phyloP scores from a whole-genome alignment of 331 rosid genomes.

The Quercus phellos region DNA sequence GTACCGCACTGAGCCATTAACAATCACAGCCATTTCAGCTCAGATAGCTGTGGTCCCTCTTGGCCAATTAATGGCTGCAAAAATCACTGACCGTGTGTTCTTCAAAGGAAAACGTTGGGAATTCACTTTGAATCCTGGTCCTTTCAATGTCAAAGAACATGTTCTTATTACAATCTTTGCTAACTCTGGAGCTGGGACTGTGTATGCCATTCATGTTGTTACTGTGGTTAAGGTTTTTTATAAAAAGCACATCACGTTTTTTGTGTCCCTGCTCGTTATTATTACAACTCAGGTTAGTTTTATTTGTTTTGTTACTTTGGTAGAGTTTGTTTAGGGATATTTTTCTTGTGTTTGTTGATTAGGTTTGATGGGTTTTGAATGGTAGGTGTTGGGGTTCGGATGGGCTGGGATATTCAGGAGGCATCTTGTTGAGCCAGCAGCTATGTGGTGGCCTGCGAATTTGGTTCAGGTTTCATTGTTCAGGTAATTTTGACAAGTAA shows the following conservation, averaged over 20 bases:
- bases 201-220: slow-evolving; percentile 77
- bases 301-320: background rate
- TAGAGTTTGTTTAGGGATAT: background rate
- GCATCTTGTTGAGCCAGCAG: slow-evolving; percentile 88
- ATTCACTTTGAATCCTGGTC: slow-evolving; percentile 72
- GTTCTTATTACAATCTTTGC: slow-evolving; percentile 91
- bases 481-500: slow-evolving; percentile 34
- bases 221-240: slow-evolving; percentile 71
- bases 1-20: slow-evolving; percentile 72
- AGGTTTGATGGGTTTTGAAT: slow-evolving; percentile 20
- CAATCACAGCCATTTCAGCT: slow-evolving; percentile 76
- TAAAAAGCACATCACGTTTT: slow-evolving; percentile 45
- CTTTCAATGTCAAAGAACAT: slow-evolving; percentile 90
- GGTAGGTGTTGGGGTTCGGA: slow-evolving; percentile 86
- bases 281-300: slow-evolving; percentile 67
- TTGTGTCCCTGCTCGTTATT: slow-evolving; percentile 63
- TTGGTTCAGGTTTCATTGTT: slow-evolving; percentile 92
- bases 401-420: slow-evolving; percentile 94
- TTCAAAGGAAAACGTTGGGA: slow-evolving; percentile 48
- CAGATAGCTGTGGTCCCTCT: slow-evolving; percentile 89
- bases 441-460: slow-evolving; percentile 99
- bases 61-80: slow-evolving; percentile 77
- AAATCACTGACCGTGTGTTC: slow-evolving; percentile 44
- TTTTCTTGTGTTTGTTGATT: background rate
- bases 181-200: slow-evolving; percentile 81